These are phyloP conservation scores for Catharanthus roseus DNA, from an alignment of 257 asterid species.

Conservation along the genomic window DNA sequence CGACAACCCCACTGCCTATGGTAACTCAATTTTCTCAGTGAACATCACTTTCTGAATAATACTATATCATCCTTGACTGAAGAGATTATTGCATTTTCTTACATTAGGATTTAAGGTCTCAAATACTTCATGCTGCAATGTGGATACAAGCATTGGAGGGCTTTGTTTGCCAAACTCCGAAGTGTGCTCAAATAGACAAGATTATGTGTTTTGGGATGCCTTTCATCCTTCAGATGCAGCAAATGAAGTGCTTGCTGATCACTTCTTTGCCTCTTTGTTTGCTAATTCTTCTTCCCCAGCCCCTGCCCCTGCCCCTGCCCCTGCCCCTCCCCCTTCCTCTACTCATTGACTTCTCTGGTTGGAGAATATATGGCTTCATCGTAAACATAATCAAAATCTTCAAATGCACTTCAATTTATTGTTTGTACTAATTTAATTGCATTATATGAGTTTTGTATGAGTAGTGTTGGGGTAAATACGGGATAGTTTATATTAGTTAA, in stretches of 20 bases:
- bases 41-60: too few species aligned
- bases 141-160: conserved; percentile 61
- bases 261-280: conserved; percentile 33
- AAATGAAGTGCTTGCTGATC: conserved; percentile 57
- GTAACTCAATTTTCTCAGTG: conserved; percentile 16
- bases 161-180: conserved; percentile 65
- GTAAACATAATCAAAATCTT: too few species aligned
- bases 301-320: conserved; percentile 26
- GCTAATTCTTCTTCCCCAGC: conserved; percentile 35
- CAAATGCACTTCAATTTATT: too few species aligned
- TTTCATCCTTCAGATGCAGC: conserved; percentile 91
- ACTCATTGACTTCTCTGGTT: conserved; percentile 13
- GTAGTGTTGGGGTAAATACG: too few species aligned
- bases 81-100: neutral
- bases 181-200: conserved; percentile 43
- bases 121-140: conserved; percentile 70
- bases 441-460: too few species aligned
- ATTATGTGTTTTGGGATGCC: conserved; percentile 80
- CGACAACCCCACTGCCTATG: conserved; percentile 55
- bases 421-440: too few species aligned
- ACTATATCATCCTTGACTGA: too few species aligned
- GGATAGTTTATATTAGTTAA: too few species aligned
- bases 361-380: neutral
- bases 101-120: conserved; percentile 69
- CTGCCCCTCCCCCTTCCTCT: conserved; percentile 19